These are phyloP conservation scores for Bathelium albidoporum DNA, from an alignment of 495 filamentous ascomycete species.

Conservation along the genomic window DNA sequence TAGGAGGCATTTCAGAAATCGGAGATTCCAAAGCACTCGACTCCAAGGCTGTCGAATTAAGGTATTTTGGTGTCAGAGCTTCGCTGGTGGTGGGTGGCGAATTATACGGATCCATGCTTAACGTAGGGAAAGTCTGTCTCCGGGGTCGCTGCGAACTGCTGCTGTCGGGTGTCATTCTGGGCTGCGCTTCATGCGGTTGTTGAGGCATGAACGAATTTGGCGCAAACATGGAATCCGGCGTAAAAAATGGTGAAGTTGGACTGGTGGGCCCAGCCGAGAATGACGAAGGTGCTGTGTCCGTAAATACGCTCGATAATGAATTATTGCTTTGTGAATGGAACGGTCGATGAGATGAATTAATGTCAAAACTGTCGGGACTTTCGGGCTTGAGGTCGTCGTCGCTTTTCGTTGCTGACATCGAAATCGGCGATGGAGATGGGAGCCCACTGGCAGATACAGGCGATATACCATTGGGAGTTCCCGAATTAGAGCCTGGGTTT, in stretches of 20 bases:
- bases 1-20: slow-evolving; percentile 45
- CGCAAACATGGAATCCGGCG: slow-evolving; percentile 51
- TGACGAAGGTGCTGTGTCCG: slow-evolving; percentile 47
- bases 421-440: slow-evolving; percentile 54
- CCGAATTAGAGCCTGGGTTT: slow-evolving; percentile 34
- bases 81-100: slow-evolving; percentile 53
- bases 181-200: slow-evolving; percentile 41
- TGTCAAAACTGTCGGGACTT: slow-evolving; percentile 36
- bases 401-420: slow-evolving; percentile 56
- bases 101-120: slow-evolving; percentile 55
- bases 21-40: slow-evolving; percentile 37
- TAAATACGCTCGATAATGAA: slow-evolving; percentile 46
- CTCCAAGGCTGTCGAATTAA: slow-evolving; percentile 51
- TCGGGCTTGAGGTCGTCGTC: slow-evolving; percentile 53
- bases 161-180: slow-evolving; percentile 45
- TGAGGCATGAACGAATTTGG: slow-evolving; percentile 56
- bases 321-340: slow-evolving; percentile 48
- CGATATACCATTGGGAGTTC: slow-evolving; percentile 63
- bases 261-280: slow-evolving; percentile 69
- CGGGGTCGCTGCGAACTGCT: slow-evolving; percentile 63
- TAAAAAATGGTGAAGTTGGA: slow-evolving; percentile 80
- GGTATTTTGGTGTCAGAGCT: slow-evolving; percentile 55
- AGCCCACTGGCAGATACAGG: slow-evolving; percentile 59
- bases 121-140: slow-evolving; percentile 81
- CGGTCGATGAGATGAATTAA: slow-evolving; percentile 48